A percentile compares a stretch with the other conserved stretches of the same genome.
Conservation (phyloP, 768 basidiomycete species). For the Tricholoma furcatifolium region DNA sequence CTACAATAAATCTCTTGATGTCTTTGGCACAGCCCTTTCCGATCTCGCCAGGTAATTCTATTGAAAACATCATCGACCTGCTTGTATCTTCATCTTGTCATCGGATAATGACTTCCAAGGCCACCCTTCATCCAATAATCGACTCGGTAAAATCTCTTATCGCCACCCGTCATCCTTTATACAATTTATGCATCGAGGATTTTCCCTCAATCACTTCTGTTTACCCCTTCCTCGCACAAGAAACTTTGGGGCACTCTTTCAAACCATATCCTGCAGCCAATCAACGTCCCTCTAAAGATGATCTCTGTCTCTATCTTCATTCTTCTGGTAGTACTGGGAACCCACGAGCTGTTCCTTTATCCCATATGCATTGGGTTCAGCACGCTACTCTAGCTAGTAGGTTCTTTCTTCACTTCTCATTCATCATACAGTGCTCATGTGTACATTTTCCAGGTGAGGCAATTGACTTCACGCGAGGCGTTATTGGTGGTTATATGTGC, state of each 20-base stretch:
- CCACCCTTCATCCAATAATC: constrained; percentile 19
- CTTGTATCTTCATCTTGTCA: constrained; percentile 28
- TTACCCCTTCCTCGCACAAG: constrained; percentile 13
- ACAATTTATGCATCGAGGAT: constrained; percentile 3
- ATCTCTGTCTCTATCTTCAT: constrained; percentile 27
- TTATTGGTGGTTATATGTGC: not conserved
- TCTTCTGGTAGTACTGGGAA: constrained; percentile 40
- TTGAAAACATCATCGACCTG: constrained; percentile 18
- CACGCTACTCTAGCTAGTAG: too few species aligned
- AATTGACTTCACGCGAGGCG: not conserved
- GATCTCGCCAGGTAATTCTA: constrained; percentile 22
- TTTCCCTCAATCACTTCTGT: constrained; percentile 3
- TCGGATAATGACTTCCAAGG: constrained; percentile 27
- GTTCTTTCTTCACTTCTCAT: too few species aligned
- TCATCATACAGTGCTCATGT: too few species aligned
- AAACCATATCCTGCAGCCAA: constrained; percentile 5
- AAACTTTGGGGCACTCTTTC: constrained; percentile 7
- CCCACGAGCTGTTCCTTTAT: constrained; percentile 32
- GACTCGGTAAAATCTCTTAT: constrained; percentile 16
- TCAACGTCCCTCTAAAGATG: constrained; percentile 10
- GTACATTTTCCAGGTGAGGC: not conserved
- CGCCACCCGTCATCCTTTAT: constrained; percentile 1
- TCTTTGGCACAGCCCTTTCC: constrained; percentile 26
- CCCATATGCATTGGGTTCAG: constrained; percentile 17
- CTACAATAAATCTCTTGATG: not conserved